These are phyloP conservation scores for Rubia tinctorum DNA, from an alignment of 305 asterid species.

Conservation along the genomic window DNA sequence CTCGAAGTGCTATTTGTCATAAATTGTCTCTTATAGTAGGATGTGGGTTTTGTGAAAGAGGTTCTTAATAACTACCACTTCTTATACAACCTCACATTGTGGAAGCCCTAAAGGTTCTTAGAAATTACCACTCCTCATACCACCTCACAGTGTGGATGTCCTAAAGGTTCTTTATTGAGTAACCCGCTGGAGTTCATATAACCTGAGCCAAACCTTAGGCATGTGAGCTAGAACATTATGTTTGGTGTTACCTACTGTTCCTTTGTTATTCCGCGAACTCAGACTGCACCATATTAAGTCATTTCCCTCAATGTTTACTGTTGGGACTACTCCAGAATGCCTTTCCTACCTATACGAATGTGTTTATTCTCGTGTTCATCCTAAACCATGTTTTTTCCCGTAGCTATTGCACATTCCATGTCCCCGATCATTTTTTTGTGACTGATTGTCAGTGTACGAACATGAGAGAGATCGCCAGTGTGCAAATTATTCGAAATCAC, in stretches of 20 bases:
- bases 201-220: not conserved
- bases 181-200: not conserved
- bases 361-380: not conserved
- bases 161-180: not conserved
- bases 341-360: not conserved
- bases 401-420: not conserved
- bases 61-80: no score
- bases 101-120: no score
- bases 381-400: not conserved
- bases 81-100: no score
- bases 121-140: not conserved
- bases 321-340: not conserved
- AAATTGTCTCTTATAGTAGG: no score
- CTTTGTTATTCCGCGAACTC: not conserved
- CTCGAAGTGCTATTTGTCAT: no score
- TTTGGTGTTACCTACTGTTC: not conserved
- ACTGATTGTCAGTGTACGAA: not conserved
- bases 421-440: not conserved
- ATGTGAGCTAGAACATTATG: not conserved
- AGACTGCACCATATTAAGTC: not conserved
- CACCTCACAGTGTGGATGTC: not conserved
- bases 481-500: not conserved
- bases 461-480: not conserved
- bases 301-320: not conserved
- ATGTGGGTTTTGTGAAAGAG: no score